These are phyloP conservation scores for Paramyrothecium sp. DNA, from an alignment of 2,329 filamentous ascomycete species.

Conservation along the genomic window DNA sequence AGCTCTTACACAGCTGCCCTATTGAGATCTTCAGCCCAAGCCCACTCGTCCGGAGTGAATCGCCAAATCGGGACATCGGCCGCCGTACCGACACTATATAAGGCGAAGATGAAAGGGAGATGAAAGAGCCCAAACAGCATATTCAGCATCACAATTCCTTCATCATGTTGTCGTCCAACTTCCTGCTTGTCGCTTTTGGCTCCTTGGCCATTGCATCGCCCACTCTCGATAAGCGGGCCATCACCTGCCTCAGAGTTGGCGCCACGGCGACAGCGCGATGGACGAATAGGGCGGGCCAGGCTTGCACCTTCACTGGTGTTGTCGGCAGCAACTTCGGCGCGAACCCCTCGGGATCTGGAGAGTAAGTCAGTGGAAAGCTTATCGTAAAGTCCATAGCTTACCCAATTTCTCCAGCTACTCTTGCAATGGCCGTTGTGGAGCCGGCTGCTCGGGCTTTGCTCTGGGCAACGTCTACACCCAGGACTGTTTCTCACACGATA, in stretches of 20 bases:
- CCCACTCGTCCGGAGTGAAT: background rate
- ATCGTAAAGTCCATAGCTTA: background rate
- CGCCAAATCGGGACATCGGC: background rate
- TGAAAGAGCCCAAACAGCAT: background rate
- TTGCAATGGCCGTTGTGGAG: constrained; percentile 48
- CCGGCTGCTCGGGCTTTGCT: constrained; percentile 39
- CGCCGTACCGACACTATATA: background rate
- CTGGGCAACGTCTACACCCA: constrained; percentile 48
- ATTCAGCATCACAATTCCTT: background rate
- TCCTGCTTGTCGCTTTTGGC: constrained; percentile 8
- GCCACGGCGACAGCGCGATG: constrained; percentile 42
- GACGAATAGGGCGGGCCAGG: constrained; percentile 40
- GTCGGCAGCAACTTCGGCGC: constrained; percentile 49
- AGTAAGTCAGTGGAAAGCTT: constrained; percentile 29
- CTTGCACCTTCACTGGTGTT: constrained; percentile 39
- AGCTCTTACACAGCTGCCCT: background rate
- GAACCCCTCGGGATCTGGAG: constrained; percentile 36
- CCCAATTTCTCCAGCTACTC: constrained; percentile 34
- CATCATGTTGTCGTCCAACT: background rate
- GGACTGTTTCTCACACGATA: constrained; percentile 49
- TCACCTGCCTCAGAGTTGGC: constrained; percentile 18
- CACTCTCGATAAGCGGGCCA: constrained; percentile 11
- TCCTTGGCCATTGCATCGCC: constrained; percentile 11
- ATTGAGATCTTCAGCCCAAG: background rate
- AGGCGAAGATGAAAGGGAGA: background rate